These are phyloP conservation scores for Cystoderma amianthinum DNA, from an alignment of 768 basidiomycete species.

Conservation along the genomic window DNA sequence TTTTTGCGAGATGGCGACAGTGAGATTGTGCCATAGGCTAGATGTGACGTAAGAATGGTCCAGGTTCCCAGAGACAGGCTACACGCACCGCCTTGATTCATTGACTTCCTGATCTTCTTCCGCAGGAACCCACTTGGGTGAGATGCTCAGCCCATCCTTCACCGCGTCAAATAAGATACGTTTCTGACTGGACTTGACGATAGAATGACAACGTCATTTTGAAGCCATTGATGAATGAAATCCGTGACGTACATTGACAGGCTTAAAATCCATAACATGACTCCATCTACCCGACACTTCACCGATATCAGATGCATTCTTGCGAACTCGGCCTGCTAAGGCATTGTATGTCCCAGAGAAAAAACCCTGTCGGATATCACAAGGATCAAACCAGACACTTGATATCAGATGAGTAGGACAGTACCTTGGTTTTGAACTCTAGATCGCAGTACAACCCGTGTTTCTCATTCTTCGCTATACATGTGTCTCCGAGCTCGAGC, in stretches of 20 bases:
- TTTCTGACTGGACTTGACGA: conserved; percentile 52
- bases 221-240: background rate
- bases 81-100: conserved; percentile 75
- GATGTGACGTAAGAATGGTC: conserved; percentile 1
- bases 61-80: no score
- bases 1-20: conserved; percentile 74
- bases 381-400: no score
- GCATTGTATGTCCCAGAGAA: conserved; percentile 96
- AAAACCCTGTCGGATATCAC: conserved; percentile 58
- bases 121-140: conserved; percentile 78
- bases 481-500: conserved; percentile 88
- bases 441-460: conserved; percentile 72
- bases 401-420: no score
- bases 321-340: conserved; percentile 74
- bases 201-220: no score
- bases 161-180: conserved; percentile 80
- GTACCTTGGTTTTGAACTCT: conserved; percentile 96
- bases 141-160: conserved; percentile 66
- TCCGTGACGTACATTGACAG: conserved; percentile 42
- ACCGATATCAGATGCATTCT: conserved; percentile 59
- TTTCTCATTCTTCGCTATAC: conserved; percentile 77
- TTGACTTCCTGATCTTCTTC: conserved; percentile 85
- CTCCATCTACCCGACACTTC: conserved; percentile 92
- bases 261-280: conserved; percentile 81
- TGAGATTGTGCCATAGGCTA: conserved; percentile 80